Percentiles rank a stretch among this genome's conserved stretches.
Evolutionary conservation across 768 basidiomycete species (phyloP).

Genomic region (Tulasnella sp.): DNA sequence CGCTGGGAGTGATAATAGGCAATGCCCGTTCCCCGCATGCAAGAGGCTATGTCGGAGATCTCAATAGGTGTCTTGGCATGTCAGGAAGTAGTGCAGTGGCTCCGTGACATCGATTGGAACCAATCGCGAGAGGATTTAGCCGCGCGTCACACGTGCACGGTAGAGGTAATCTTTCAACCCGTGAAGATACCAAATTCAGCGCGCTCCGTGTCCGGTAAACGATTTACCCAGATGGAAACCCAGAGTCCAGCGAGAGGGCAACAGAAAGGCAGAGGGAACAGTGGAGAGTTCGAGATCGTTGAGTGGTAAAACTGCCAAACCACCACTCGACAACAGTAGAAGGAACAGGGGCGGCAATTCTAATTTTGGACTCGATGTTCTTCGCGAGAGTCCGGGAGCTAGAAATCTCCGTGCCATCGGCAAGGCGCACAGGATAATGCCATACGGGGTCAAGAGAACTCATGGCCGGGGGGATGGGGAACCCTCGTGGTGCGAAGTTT

Average conservation of each 20-base stretch:
- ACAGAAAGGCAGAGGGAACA: neutral
- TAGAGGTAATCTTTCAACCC: neutral
- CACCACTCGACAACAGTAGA: neutral
- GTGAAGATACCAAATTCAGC: neutral
- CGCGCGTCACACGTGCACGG: neutral
- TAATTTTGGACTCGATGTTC: neutral
- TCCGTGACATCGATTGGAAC: no score
- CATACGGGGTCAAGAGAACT: no score
- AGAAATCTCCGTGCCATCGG: neutral
- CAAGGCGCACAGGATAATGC: neutral
- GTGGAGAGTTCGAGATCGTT: neutral
- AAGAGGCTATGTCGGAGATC: no score
- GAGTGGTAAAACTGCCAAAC: neutral
- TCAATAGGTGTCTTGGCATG: no score
- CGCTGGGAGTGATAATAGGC: no score
- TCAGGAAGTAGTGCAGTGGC: no score
- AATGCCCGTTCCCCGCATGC: no score
- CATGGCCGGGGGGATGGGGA: no score
- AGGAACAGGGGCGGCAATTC: neutral
- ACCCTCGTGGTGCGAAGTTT: no score
- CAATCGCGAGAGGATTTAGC: no score
- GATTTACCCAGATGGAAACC: neutral
- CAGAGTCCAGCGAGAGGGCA: neutral
- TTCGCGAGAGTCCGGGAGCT: neutral
- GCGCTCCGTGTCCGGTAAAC: neutral